These are phyloP conservation scores for Penicillium alfredii DNA, from an alignment of 495 filamentous ascomycete species.

Conservation along the genomic window DNA sequence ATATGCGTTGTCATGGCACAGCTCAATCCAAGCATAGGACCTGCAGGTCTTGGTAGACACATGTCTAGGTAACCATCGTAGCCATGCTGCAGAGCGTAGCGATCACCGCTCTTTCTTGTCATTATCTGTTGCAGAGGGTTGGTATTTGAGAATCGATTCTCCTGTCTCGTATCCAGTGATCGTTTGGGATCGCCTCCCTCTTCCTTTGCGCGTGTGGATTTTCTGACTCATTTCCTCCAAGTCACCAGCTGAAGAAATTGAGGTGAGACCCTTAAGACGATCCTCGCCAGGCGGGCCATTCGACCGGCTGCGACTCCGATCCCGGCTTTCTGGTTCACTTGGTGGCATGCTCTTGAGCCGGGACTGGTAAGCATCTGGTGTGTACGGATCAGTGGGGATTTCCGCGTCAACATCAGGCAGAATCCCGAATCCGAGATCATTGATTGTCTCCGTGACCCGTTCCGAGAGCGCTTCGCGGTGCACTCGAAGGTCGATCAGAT, in stretches of 20 bases:
- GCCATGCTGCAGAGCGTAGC: too few relatives aligned
- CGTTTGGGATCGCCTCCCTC: conserved; percentile 44
- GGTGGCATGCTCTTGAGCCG: conserved; percentile 24
- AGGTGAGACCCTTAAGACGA: conserved; percentile 55
- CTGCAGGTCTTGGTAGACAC: too few relatives aligned
- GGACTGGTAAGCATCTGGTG: conserved; percentile 31
- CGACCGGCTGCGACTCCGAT: conserved; percentile 58
- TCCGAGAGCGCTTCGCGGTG: conserved; percentile 62
- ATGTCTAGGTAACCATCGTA: too few relatives aligned
- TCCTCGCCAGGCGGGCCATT: conserved; percentile 43
- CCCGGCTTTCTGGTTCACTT: conserved; percentile 45
- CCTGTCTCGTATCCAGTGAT: conserved; percentile 15
- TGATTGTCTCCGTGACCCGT: conserved; percentile 77
- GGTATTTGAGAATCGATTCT: conserved; percentile 22
- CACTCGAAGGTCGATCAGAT: conserved; percentile 63
- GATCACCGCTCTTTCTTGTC: conserved; percentile 16
- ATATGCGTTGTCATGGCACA: too few relatives aligned
- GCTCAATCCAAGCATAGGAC: too few relatives aligned
- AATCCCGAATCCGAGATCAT: conserved; percentile 82
- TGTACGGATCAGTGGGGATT: conserved; percentile 54
- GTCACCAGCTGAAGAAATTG: conserved; percentile 61
- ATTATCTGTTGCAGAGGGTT: conserved; percentile 6
- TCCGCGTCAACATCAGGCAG: conserved; percentile 81
- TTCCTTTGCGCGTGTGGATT: conserved; percentile 73
- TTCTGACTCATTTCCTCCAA: conserved; percentile 73